Base-by-base conservation (phyloP, 257 asterid species). In the Solanum okadae region DNA sequence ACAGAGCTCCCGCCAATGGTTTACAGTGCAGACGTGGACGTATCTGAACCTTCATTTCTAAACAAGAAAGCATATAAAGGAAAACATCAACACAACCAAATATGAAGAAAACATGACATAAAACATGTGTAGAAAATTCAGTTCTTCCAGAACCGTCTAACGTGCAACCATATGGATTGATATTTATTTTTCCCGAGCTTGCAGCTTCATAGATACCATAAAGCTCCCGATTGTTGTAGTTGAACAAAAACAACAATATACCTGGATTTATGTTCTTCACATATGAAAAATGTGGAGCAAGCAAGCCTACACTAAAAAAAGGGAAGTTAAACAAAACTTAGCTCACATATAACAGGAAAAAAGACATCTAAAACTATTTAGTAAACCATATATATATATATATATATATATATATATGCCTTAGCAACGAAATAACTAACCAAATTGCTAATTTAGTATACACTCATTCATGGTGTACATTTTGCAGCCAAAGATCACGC, bases 141-240 rank as follows among this genome's bases (percentile, higher is more conserved):
- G 98, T 94, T 91, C 92, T 93, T 11, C 91, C 94, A 86, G 94
- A 91, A 83, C 98, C 96, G 90, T 90, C 94, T 16, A 63, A 82
- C 11, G 98, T 95, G 99, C 99, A 97, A 76, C 94, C 99, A 94
- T 95, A 96, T 68, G 96, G 90, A 93, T 95, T 91, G n/a, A 95
- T 93, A 85, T 91, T 90, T 95, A 94, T 89, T 87, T 89, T 88
- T 31, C 98, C 99, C n/a, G 89, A 56, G 92, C 98, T 91, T 86
- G 94, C 98, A 86, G 98, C 98, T 93, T 97, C 96, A 87, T 89
- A 96, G 73, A 94, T 93, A 25, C 98, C 99, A 90, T 93, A 87
- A 87, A 96, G 94, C 88, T 88, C 93, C 89, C 92, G 89, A 18
- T 91, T 95, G 56, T 87, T 92, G 90, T 94, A 95, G 90, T 94